Conservation (phyloP, 176 grass and related monocot genomes). For the Hordeum marinum region DNA sequence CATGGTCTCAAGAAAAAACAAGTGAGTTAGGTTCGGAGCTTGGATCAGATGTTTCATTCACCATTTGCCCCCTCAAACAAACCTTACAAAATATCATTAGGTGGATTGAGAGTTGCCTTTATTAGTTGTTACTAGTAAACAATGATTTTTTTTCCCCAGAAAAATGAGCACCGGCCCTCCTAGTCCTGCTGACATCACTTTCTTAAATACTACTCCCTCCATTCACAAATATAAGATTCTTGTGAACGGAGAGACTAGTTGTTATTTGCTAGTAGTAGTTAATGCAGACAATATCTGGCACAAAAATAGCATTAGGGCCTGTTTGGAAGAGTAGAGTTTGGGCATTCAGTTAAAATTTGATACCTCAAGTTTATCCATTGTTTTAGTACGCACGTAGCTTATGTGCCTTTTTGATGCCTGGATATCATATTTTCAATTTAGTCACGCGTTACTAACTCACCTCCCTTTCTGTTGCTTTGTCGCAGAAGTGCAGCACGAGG, state of each 20-base stretch:
- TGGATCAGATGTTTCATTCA: background rate
- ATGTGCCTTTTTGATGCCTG: background rate
- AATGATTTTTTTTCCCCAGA: background rate
- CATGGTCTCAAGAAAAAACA: background rate
- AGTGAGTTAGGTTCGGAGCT: background rate
- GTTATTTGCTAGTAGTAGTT: background rate
- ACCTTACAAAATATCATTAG: background rate
- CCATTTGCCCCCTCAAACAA: background rate
- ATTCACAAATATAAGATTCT: too few relatives aligned
- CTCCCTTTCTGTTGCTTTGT: conserved; percentile 14
- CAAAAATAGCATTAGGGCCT: background rate
- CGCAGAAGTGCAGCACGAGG: conserved; percentile 52
- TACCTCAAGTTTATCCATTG: background rate
- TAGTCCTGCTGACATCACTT: background rate
- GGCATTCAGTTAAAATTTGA: background rate
- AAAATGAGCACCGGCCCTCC: background rate
- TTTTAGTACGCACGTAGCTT: background rate
- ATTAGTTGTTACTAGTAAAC: background rate
- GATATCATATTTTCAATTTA: background rate
- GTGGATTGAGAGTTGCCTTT: background rate
- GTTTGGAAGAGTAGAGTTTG: background rate
- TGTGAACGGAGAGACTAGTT: too few relatives aligned
- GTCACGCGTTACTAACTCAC: background rate
- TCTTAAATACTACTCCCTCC: background rate
- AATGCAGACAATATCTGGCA: background rate